Evolutionary conservation across 495 filamentous ascomycete genomes (phyloP).

Genomic region (Hypoxylon fuscum): DNA sequence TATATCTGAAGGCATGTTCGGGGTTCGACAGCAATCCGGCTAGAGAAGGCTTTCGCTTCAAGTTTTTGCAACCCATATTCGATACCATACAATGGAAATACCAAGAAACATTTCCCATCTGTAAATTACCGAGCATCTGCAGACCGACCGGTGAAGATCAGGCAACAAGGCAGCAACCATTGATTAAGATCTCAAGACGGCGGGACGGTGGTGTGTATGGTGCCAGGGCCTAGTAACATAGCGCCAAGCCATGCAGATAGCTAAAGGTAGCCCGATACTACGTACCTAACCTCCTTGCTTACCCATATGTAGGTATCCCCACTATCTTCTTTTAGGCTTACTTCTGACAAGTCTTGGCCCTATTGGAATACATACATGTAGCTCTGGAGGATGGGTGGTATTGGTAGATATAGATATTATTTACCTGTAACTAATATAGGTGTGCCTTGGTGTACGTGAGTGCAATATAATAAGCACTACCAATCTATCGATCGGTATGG

Average conservation of each 20-base stretch:
- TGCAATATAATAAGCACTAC: not conserved
- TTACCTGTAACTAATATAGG: not conserved
- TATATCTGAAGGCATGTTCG: not conserved
- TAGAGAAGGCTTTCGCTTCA: constrained; percentile 32
- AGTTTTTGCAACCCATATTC: constrained; percentile 5
- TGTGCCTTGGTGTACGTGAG: not conserved
- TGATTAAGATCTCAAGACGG: constrained; percentile 9
- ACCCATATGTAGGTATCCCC: constrained; percentile 3
- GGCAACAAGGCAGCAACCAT: constrained; percentile 28
- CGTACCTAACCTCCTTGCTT: constrained; percentile 25
- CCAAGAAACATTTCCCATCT: constrained; percentile 4
- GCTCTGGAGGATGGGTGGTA: too few relatives aligned
- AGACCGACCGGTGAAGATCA: constrained; percentile 40
- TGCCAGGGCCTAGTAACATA: constrained; percentile 1
- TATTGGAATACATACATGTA: constrained; percentile 10
- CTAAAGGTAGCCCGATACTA: constrained; percentile 33
- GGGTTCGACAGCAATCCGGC: constrained; percentile 5
- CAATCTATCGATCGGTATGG: constrained; percentile 8
- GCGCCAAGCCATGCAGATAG: constrained; percentile 32
- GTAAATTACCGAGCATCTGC: constrained; percentile 12
- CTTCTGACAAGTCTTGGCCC: constrained; percentile 38
- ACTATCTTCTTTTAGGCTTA: constrained; percentile 26
- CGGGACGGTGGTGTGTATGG: constrained; percentile 9
- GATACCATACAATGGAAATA: constrained; percentile 7
- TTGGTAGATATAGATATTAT: not conserved